Evolutionary conservation across 768 basidiomycete genomes (phyloP).

Genomic region (Podaxis carcinomalis): DNA sequence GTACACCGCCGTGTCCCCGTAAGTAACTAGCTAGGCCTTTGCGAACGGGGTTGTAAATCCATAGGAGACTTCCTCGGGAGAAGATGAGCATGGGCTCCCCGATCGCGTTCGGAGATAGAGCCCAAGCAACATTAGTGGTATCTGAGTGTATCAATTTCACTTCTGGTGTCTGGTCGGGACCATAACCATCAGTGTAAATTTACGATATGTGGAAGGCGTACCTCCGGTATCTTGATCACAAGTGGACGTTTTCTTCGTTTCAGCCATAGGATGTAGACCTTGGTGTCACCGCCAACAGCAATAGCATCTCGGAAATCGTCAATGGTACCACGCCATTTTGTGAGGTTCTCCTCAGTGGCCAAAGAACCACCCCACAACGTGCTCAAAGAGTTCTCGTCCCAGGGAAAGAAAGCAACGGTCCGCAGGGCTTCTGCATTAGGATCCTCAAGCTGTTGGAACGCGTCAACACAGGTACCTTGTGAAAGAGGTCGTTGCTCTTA

Average conservation of each 20-base stretch:
- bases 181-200: not conserved
- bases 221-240: constrained; percentile 32
- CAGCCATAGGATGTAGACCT: constrained; percentile 34
- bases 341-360: constrained; percentile 23
- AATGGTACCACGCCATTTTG: constrained; percentile 43
- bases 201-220: constrained; percentile 14
- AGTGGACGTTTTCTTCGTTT: constrained; percentile 26
- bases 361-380: constrained; percentile 33
- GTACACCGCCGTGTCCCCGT: constrained; percentile 72
- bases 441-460: constrained; percentile 21
- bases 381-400: constrained; percentile 32
- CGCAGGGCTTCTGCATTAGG: constrained; percentile 28
- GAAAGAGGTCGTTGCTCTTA: constrained; percentile 26
- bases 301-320: constrained; percentile 47
- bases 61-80: constrained; percentile 48
- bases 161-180: not conserved
- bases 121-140: constrained; percentile 52
- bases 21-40: constrained; percentile 41
- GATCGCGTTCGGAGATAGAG: constrained; percentile 36
- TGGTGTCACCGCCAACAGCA: constrained; percentile 37
- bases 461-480: not conserved
- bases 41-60: constrained; percentile 45
- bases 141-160: constrained; percentile 24
- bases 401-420: constrained; percentile 46
- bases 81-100: constrained; percentile 60